Conservation (phyloP, 225 moss, liverwort and hornwort species). For the Neckera pumila region DNA sequence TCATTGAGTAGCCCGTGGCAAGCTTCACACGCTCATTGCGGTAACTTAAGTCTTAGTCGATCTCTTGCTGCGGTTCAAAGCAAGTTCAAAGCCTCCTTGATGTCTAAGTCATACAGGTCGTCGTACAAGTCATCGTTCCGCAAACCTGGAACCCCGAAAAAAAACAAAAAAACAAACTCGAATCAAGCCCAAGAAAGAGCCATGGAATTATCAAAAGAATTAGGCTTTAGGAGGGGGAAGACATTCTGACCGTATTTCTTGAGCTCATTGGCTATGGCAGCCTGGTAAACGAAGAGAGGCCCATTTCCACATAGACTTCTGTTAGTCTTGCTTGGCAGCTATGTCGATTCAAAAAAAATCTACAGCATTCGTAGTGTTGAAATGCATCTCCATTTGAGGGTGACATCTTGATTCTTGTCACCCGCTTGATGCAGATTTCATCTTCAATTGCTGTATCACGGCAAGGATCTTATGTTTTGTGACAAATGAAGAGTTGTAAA, state of each 20-base stretch:
- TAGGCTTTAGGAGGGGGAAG: neutral
- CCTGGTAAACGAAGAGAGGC: constrained; percentile 70
- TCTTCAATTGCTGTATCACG: neutral
- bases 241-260: constrained; percentile 52
- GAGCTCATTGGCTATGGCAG: constrained; percentile 63
- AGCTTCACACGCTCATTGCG: constrained; percentile 38
- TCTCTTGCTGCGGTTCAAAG: constrained; percentile 22
- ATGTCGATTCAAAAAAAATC: neutral
- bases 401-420: neutral
- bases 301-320: constrained; percentile 62
- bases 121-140: constrained; percentile 30
- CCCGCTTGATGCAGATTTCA: neutral
- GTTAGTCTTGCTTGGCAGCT: constrained; percentile 10
- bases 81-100: constrained; percentile 29
- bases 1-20: constrained; percentile 27
- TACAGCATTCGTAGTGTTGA: neutral
- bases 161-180: neutral
- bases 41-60: neutral
- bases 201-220: neutral
- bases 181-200: neutral
- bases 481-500: neutral
- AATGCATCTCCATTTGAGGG: neutral
- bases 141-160: neutral
- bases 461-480: neutral
- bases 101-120: constrained; percentile 16